These are phyloP conservation scores for Xerocomus cyaneibrunnescens DNA, from an alignment of 1,284 basidiomycete genomes.

Conservation along the genomic window DNA sequence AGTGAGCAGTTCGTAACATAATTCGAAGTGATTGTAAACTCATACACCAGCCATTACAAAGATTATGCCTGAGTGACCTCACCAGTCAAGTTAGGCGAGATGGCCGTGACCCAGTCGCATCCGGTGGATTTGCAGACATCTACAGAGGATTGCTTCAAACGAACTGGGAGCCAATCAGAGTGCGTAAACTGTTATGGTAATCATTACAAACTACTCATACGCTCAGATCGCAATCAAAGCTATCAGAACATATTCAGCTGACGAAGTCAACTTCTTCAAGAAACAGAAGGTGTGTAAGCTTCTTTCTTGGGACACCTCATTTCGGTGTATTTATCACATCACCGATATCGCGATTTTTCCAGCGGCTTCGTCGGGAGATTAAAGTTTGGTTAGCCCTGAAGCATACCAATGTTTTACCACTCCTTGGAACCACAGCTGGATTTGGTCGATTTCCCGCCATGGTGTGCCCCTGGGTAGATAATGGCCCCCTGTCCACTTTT, in stretches of 20 bases:
- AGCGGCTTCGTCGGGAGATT: constrained; percentile 23
- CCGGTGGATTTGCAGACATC: constrained; percentile 17
- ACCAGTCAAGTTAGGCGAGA: constrained; percentile 14
- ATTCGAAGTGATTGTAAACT: neutral
- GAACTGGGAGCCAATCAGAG: constrained; percentile 3
- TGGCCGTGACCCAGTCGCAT: constrained; percentile 12
- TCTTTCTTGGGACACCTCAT: neutral
- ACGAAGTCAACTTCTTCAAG: constrained; percentile 8
- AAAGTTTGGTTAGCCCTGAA: constrained; percentile 19
- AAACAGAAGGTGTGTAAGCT: constrained; percentile 12
- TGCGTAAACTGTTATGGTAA: neutral
- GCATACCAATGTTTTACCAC: constrained; percentile 22
- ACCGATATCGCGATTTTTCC: neutral
- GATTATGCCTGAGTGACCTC: constrained; percentile 6
- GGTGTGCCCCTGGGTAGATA: constrained; percentile 28
- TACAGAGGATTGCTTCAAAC: constrained; percentile 15
- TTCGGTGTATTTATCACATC: neutral
- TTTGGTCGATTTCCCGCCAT: constrained; percentile 25
- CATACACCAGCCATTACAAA: neutral
- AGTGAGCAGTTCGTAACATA: neutral
- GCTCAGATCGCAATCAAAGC: constrained; percentile 17
- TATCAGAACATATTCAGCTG: constrained; percentile 14
- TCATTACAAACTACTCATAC: neutral
- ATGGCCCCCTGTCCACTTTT: constrained; percentile 23
- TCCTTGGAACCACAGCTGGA: constrained; percentile 18